Evolutionary conservation across 169 alveolate species (phyloP), one percentile per base, ranked within the genome.

Genomic region (Cyclospora cayetanensis): DNA sequence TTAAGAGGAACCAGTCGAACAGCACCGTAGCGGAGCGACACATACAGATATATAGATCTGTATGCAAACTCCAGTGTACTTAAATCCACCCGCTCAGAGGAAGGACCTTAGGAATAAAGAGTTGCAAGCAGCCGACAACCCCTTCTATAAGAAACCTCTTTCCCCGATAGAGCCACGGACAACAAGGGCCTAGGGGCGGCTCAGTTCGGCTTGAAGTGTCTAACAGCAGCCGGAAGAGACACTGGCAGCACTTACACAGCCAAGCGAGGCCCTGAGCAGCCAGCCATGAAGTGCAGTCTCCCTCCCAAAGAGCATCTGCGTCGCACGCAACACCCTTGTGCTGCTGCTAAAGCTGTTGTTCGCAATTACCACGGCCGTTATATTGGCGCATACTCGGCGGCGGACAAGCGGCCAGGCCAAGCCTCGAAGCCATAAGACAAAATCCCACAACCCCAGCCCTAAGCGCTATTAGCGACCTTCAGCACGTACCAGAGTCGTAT

Each of bases 291-390:
- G 77, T 27, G 31, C 25, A n/a, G 18, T 65, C 88, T 4, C 46
- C 88, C 20, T n/a, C 46, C 68, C 72, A 39, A n/a, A 27, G 41
- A 22, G 70, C 68, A n/a, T 50, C 72, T 34, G 68, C 0, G 18
- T 1, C 12, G 18, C 46, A 77, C 88, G 46, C 41, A 25, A 25
- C 9, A 5, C 11, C 41, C 18, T 22, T 2, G 4, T 1, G 4
- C 88, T 41, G 41, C 65, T 50, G 88, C 72, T 77, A 43, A n/a
- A 27, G 70, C 65, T 43, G 46, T 0, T 50, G 65, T 43, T 77
- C n/a, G n/a, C n/a, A n/a, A n/a, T n/a, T n/a, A n/a, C n/a, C n/a
- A n/a, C n/a, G n/a, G n/a, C n/a, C n/a, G n/a, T n/a, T n/a, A n/a
- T n/a, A n/a, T n/a, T n/a, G n/a, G n/a, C n/a, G n/a, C n/a, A n/a